A percentile compares a stretch with the other conserved stretches of the same genome.
phyloP scores from a whole-genome alignment of 345 rosid genomes.

The Streptanthus diversifolius region DNA sequence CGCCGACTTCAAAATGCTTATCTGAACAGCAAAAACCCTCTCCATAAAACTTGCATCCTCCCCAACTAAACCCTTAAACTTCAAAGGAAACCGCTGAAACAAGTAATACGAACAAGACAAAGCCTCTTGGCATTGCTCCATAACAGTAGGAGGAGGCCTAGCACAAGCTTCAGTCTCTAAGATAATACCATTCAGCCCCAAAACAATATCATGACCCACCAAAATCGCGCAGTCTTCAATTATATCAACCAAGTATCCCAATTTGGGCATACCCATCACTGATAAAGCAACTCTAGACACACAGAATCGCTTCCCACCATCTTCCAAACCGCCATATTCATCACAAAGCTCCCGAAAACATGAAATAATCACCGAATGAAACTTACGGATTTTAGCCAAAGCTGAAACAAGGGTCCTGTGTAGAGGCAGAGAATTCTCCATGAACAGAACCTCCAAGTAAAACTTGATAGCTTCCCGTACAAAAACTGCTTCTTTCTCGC shows the following conservation, averaged over 20 bases:
- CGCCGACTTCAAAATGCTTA: slow-evolving; percentile 54
- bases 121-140: slow-evolving; percentile 97
- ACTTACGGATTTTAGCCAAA: slow-evolving; percentile 52
- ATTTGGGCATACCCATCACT: slow-evolving; percentile 83
- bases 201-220: slow-evolving; percentile 67
- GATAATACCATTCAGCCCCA: slow-evolving; percentile 61
- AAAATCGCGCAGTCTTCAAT: slow-evolving; percentile 67
- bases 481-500: slow-evolving; percentile 19
- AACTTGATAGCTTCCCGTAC: slow-evolving; percentile 44
- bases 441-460: slow-evolving; percentile 64
- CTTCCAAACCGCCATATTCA: slow-evolving; percentile 45
- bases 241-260: slow-evolving; percentile 71
- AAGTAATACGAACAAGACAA: slow-evolving; percentile 89
- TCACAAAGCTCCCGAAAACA: slow-evolving; percentile 65
- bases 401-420: slow-evolving; percentile 74
- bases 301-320: slow-evolving; percentile 55
- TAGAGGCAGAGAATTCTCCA: slow-evolving; percentile 81
- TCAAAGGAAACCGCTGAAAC: slow-evolving; percentile 73
- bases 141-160: slow-evolving; percentile 80
- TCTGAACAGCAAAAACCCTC: slow-evolving; percentile 51
- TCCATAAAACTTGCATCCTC: slow-evolving; percentile 49
- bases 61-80: slow-evolving; percentile 42
- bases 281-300: slow-evolving; percentile 81
- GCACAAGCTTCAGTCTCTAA: slow-evolving; percentile 54
- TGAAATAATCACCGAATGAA: slow-evolving; percentile 42